Evolutionary conservation across 768 basidiomycete genomes (phyloP), one percentile per base, ranked within the genome.

Genomic region (Tubosaeta sp.): DNA sequence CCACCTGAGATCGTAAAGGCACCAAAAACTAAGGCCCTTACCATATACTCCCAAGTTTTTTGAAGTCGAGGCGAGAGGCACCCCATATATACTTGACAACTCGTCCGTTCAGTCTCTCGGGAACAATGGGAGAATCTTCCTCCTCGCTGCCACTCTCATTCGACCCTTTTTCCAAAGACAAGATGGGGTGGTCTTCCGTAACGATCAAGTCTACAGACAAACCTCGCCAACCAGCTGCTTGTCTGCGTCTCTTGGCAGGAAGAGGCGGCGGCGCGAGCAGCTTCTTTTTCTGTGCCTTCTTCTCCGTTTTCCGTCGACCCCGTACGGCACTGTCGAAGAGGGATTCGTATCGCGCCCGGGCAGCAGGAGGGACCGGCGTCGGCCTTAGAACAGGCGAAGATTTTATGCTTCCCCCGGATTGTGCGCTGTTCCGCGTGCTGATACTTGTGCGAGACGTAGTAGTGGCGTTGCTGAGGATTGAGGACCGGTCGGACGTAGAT

Each of bases 181-280:
- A 22, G 44, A 30, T 51, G 25, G 48, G 51, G 46, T 67, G 63
- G 32, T 71, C 73, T 30, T 73, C 75, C 3, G 70, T 66, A 11
- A 78, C 77, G 46, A 83, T 80, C 46, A 84, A 66, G 62, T 88
- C 87, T 25, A 87, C 79, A 1, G 85, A 86, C 35, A 85, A 62
- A 9, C 82, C 86, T 39, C 86, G 73, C 88, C 88, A 91, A 3
- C 88, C 88, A 3, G 79, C 81, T 1, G 85, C 82, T 49, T 82
- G 78, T 50, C 83, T 66, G 35, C 61, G 62, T 39, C 78, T 75
- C 54, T 76, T 73, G 14, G 72, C 59, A 42, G 70, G 51, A 14
- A 73, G 70, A 50, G 69, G 70, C 4, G 71, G 58, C 2, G 71
- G 67, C 18, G 67, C 73, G 9, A 70, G 66, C 21, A 63, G 56